phyloP scores from a whole-genome alignment of 2,329 filamentous ascomycete genomes.

The Colletotrichum eremochloae region DNA sequence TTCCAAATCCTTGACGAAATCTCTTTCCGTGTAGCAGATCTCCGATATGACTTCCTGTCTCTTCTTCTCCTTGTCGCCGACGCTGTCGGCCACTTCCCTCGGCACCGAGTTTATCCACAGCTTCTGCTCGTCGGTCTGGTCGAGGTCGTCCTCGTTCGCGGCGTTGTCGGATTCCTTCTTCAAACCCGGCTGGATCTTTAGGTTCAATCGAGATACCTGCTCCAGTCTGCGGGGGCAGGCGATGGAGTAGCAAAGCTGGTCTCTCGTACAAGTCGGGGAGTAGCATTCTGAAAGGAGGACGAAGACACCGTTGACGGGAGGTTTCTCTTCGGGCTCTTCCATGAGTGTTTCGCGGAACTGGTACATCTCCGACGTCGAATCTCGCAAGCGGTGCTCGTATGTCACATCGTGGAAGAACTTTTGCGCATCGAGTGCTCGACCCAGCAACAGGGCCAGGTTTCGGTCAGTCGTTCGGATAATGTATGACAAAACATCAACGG shows the following conservation, averaged over 20 bases:
- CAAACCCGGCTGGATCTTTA: constrained; percentile 91
- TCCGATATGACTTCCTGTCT: constrained; percentile 98
- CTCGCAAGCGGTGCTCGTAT: constrained; percentile 94
- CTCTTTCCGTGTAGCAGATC: constrained; percentile 97
- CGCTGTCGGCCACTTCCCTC: constrained; percentile 91
- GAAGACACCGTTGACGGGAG: constrained; percentile 91
- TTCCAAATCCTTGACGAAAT: constrained; percentile 99
- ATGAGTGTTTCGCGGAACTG: constrained; percentile 95
- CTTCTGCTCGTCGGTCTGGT: constrained; percentile 95
- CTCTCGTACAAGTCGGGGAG: constrained; percentile 94
- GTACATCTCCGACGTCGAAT: constrained; percentile 95
- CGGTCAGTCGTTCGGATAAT: constrained; percentile 98
- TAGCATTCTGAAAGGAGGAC: constrained; percentile 97
- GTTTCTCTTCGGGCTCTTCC: constrained; percentile 81
- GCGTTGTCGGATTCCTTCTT: constrained; percentile 71
- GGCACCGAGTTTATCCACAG: constrained; percentile 99
- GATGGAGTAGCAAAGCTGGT: constrained; percentile 97
- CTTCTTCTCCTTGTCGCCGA: constrained; percentile 94
- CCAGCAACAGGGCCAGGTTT: constrained; percentile 91
- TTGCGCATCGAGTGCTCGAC: constrained; percentile 93
- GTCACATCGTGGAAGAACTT: constrained; percentile 99
- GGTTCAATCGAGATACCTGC: constrained; percentile 92
- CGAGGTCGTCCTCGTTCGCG: constrained; percentile 81
- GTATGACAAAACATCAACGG: constrained; percentile 93
- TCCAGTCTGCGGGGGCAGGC: constrained; percentile 94